Base-by-base conservation (phyloP, 1,284 basidiomycete species). In the Papiliotrema nemorosa region DNA sequence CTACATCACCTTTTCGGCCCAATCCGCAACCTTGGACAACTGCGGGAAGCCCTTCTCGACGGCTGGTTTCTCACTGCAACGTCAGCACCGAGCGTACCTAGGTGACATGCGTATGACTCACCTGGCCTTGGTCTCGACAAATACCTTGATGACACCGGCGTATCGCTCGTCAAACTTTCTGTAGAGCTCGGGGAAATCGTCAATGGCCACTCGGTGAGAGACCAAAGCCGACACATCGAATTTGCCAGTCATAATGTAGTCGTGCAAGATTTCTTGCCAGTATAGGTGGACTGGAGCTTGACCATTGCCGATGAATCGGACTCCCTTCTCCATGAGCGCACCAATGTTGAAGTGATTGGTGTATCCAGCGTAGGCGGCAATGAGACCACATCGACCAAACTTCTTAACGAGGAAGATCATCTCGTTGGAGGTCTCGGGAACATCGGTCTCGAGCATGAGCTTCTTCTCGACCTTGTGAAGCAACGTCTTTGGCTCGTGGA, bases 381-480 rank as follows among this genome's bases (percentile, higher is more conserved):
- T 85, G 45, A 86, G 49, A 25, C 83, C 83, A 58, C 78, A 77
- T 34, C 80, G 72, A n/a, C 85, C 84, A 64, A 80, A 78, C 73
- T 87, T 87, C 56, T 79, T 76, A 9, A 81, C 81, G 5, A 82
- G 76, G 40, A 80, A 72, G 54, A 69, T 66, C 56, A 61, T 60
- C 54, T 69, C 67, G 67, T 86, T 88, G 53, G 83, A 75, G 4
- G 80, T 86, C 69, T 89, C 87, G 2, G 81, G 77, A 0, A 82
- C 81, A 62, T 89, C 87, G 0, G 85, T 89, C 74, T 89, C 86
- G 33, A 88, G 78, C 79, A 84, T 83, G 35, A 87, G 72, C 12
- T 81, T 66, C 70, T 85, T 85, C 72, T 87, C 82, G 34, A 84
- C 76, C 64, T 84, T 85, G 76, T 87, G 86, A 5, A 70, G 54